phyloP scores from a whole-genome alignment of 805 yeast species.

The Yamadazyma laniorum region DNA sequence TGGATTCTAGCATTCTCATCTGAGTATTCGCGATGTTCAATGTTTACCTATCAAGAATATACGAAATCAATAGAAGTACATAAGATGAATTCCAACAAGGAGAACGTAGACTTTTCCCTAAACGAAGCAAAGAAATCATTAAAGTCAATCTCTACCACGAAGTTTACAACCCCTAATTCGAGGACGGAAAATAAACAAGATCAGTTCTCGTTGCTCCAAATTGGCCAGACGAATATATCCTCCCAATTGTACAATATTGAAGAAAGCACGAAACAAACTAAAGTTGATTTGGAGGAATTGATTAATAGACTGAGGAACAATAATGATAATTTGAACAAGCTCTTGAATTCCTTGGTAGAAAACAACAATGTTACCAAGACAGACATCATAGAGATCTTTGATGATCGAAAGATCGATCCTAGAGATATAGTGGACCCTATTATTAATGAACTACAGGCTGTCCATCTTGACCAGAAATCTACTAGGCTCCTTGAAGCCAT shows the following conservation, averaged over 20 bases:
- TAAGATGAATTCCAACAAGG: no score
- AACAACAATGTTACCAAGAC: conserved; percentile 16
- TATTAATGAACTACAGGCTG: conserved; percentile 24
- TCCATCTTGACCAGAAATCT: conserved; percentile 20
- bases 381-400: conserved; percentile 15
- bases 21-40: conserved; percentile 1
- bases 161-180: no score
- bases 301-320: conserved; percentile 41
- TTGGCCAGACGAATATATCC: conserved; percentile 2
- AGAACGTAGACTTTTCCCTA: no score
- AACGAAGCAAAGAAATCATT: no score
- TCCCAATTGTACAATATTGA: conserved; percentile 20
- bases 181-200: no score
- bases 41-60: conserved; percentile 3
- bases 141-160: no score
- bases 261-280: conserved; percentile 33
- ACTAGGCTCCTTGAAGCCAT: conserved; percentile 4
- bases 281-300: conserved; percentile 34
- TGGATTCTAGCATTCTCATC: conserved; percentile 51
- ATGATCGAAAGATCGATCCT: conserved; percentile 14
- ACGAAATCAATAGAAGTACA: no score
- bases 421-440: conserved; percentile 25
- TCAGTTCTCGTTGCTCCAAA: background rate
- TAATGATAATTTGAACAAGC: conserved; percentile 34
- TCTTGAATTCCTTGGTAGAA: conserved; percentile 32